Conservation (phyloP, 306 rosid species). For the Vigna trinervia region DNA sequence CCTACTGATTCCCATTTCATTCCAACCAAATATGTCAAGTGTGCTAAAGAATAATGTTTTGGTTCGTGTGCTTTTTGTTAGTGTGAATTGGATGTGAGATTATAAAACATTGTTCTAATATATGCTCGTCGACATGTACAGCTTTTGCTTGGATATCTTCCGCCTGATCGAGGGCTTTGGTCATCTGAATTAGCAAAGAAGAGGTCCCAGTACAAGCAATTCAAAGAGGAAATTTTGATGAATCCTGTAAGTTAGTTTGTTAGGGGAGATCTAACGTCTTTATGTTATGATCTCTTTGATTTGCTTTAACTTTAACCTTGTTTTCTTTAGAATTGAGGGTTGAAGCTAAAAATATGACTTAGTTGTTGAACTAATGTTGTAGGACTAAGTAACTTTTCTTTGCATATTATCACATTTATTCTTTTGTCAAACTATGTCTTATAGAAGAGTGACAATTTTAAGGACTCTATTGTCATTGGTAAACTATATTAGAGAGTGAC, state of each 20-base stretch:
- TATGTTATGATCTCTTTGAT: not conserved
- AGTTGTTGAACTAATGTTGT: conserved; percentile 26
- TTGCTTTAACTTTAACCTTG: not conserved
- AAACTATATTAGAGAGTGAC: no score
- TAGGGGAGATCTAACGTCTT: conserved; percentile 5
- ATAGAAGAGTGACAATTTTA: conserved; percentile 3
- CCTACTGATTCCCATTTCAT: not conserved
- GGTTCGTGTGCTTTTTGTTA: conserved; percentile 31
- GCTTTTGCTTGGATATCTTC: conserved; percentile 94
- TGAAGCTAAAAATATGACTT: not conserved
- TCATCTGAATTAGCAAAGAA: conserved; percentile 83
- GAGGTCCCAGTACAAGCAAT: conserved; percentile 92
- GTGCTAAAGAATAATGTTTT: not conserved
- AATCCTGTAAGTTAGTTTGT: conserved; percentile 86
- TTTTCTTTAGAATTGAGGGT: not conserved
- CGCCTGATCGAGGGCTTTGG: conserved; percentile 86
- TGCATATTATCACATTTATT: conserved; percentile 7
- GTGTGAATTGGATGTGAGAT: conserved; percentile 23
- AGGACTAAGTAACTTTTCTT: not conserved
- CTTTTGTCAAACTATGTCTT: not conserved
- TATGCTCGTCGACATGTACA: conserved; percentile 51
- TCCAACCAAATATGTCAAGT: not conserved
- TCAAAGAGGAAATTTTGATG: conserved; percentile 91
- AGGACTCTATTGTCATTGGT: not conserved
- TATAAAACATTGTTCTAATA: conserved; percentile 1